Evolutionary conservation across 805 yeast genomes (phyloP).

Genomic region (Kodamaea fukazawae): DNA sequence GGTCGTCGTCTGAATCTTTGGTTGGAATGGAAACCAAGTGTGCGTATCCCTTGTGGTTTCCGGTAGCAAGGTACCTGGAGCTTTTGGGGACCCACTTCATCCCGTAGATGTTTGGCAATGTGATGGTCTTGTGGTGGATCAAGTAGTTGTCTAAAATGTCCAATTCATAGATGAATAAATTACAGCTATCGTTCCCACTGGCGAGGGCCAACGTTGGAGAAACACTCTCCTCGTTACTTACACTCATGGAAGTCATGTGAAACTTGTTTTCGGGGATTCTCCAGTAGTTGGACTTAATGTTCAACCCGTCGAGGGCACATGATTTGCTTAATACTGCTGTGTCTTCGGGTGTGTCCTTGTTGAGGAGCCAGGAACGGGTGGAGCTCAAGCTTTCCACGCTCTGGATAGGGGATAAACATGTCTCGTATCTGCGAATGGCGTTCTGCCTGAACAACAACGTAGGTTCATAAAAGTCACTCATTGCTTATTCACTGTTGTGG

Average conservation of each 20-base stretch:
- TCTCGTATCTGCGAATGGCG: conserved; percentile 29
- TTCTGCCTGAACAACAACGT: conserved; percentile 40
- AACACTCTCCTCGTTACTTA: conserved; percentile 16
- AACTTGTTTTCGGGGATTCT: conserved; percentile 42
- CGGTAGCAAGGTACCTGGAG: conserved; percentile 54
- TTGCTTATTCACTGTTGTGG: conserved; percentile 5
- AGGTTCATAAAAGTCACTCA: conserved; percentile 40
- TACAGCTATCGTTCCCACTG: conserved; percentile 44
- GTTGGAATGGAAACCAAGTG: conserved; percentile 71
- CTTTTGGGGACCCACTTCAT: conserved; percentile 50
- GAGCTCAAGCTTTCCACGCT: conserved; percentile 15
- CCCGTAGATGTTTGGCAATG: conserved; percentile 53
- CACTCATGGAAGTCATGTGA: conserved; percentile 45
- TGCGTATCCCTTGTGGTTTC: conserved; percentile 73
- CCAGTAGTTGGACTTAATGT: conserved; percentile 45
- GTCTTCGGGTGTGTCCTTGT: conserved; percentile 23
- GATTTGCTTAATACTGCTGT: conserved; percentile 40
- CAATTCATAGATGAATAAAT: conserved; percentile 51
- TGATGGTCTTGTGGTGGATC: conserved; percentile 58
- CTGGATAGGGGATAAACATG: conserved; percentile 22
- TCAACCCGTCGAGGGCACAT: conserved; percentile 38
- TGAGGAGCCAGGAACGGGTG: conserved; percentile 30
- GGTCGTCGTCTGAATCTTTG: conserved; percentile 16
- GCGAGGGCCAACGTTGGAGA: conserved; percentile 51
- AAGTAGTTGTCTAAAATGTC: conserved; percentile 39